Conservation (phyloP, 768 basidiomycete species). For the Scleroderma bovista region DNA sequence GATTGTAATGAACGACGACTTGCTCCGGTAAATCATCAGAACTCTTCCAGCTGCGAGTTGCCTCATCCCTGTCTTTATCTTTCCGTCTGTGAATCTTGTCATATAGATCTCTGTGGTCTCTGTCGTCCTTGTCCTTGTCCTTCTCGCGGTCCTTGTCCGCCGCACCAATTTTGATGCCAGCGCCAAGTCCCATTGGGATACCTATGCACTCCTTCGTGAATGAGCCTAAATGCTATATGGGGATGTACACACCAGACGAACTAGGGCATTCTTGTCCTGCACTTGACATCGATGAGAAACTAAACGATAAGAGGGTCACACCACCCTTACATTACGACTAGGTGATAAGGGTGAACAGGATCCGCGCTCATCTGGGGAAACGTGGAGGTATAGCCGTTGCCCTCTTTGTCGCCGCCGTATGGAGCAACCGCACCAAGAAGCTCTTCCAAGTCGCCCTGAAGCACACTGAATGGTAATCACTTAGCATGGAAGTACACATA, state of each 20-base stretch:
- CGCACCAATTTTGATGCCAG: slow-evolving; percentile 67
- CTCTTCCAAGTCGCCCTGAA: slow-evolving; percentile 67
- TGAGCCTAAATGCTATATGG: background rate
- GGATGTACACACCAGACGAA: slow-evolving; percentile 46
- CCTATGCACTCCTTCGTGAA: slow-evolving; percentile 34
- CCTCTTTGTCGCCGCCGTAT: slow-evolving; percentile 26
- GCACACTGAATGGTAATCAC: slow-evolving; percentile 2
- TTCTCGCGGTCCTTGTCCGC: slow-evolving; percentile 39
- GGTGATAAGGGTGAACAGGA: slow-evolving; percentile 63
- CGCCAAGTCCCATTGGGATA: slow-evolving; percentile 73
- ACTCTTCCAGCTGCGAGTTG: slow-evolving; percentile 27
- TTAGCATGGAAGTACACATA: slow-evolving; percentile 14
- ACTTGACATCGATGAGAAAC: slow-evolving; percentile 30
- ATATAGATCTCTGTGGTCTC: slow-evolving; percentile 22
- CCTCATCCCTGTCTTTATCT: slow-evolving; percentile 35
- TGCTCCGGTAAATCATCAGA: slow-evolving; percentile 33
- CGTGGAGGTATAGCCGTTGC: slow-evolving; percentile 17
- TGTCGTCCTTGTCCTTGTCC: slow-evolving; percentile 30
- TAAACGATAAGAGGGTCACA: background rate
- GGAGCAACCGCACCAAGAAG: slow-evolving; percentile 57
- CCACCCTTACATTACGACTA: slow-evolving; percentile 64
- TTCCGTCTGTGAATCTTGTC: slow-evolving; percentile 33
- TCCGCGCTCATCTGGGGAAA: slow-evolving; percentile 49
- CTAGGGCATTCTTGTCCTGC: slow-evolving; percentile 81
- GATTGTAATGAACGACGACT: slow-evolving; percentile 24